These are phyloP conservation scores for Citrus glauca DNA, from an alignment of 345 rosid species.

Conservation along the genomic window DNA sequence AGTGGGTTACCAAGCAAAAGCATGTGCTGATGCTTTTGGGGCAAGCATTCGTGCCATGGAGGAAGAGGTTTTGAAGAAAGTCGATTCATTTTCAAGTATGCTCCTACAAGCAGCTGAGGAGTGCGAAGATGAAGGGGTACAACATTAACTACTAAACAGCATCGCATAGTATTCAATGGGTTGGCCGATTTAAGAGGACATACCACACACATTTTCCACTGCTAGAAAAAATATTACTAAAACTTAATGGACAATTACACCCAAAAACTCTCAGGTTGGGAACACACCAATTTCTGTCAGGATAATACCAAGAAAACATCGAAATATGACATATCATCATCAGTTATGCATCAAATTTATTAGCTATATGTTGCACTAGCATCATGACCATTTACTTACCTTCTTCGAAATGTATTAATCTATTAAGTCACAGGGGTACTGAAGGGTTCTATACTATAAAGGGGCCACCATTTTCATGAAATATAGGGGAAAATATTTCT, in stretches of 20 bases:
- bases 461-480: background rate
- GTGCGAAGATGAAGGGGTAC: conserved; percentile 47
- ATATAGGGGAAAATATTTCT: background rate
- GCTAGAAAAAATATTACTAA: background rate
- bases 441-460: background rate
- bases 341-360: background rate
- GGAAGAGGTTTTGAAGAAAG: conserved; percentile 46
- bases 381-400: background rate
- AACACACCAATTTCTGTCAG: background rate
- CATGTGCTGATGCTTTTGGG: conserved; percentile 28
- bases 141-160: background rate
- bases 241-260: background rate
- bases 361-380: background rate
- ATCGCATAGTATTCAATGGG: background rate
- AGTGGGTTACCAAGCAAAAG: conserved; percentile 56
- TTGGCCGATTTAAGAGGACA: background rate
- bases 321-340: background rate
- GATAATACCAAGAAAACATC: background rate
- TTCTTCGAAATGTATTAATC: background rate
- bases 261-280: background rate
- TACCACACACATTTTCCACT: background rate
- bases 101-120: conserved; percentile 40
- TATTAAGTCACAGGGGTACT: background rate
- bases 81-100: conserved; percentile 37
- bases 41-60: conserved; percentile 37